Conservation (phyloP, 768 basidiomycete species). For the Lactarius akahatsu region DNA sequence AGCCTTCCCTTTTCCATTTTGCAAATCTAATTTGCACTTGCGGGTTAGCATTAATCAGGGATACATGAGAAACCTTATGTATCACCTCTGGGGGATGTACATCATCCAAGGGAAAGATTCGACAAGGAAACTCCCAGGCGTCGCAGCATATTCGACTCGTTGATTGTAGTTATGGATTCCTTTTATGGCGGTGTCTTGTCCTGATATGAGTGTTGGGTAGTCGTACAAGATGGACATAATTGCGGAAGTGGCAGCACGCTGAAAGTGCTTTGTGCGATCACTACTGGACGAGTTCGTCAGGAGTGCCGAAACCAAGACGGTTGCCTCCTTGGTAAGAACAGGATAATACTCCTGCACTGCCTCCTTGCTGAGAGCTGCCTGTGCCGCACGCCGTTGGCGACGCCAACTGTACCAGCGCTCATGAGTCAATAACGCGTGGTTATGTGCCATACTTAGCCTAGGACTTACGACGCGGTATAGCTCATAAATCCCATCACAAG, state of each 20-base stretch:
- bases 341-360: conserved; percentile 30
- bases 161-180: not conserved
- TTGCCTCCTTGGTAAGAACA: conserved; percentile 35
- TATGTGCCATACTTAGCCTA: not conserved
- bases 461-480: conserved; percentile 1
- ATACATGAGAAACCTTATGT: not conserved
- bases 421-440: not conserved
- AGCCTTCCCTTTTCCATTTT: conserved; percentile 18
- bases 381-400: conserved; percentile 26
- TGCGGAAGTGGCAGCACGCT: conserved; percentile 29
- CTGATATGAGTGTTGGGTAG: conserved; percentile 13
- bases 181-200: not conserved
- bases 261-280: conserved; percentile 35
- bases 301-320: conserved; percentile 33
- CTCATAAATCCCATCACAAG: conserved; percentile 9
- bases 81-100: conserved; percentile 17
- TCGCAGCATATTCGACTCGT: not conserved
- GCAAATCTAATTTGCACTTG: conserved; percentile 3
- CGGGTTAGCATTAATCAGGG: not conserved
- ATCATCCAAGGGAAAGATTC: conserved; percentile 22
- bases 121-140: not conserved
- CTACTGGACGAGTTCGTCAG: conserved; percentile 30
- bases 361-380: conserved; percentile 34
- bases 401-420: conserved; percentile 33
- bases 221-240: conserved; percentile 31